Conservation (phyloP, 1,284 basidiomycete species). For the Fistulinella cinereoalba region DNA sequence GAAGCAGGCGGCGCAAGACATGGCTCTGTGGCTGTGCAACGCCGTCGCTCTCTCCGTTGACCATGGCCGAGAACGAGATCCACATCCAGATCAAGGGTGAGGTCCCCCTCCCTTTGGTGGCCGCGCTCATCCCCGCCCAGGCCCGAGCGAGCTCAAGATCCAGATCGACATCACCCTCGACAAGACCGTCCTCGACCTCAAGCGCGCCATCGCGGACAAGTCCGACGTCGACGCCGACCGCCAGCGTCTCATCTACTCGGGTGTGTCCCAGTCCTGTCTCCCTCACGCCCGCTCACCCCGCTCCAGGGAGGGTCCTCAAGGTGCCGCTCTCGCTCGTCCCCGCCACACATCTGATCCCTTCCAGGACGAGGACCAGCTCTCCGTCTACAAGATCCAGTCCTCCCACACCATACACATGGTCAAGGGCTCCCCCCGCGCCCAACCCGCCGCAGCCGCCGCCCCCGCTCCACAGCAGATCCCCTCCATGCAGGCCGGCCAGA, state of each 20-base stretch:
- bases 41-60: constrained; percentile 11
- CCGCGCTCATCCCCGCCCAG: constrained; percentile 35
- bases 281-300: background rate
- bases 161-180: constrained; percentile 75
- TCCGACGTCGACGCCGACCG: constrained; percentile 82
- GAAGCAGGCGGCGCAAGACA: constrained; percentile 41
- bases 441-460: constrained; percentile 23
- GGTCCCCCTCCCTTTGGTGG: background rate
- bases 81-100: constrained; percentile 75
- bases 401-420: constrained; percentile 92
- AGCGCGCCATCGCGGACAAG: constrained; percentile 79
- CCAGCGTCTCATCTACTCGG: constrained; percentile 86
- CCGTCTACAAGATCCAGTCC: constrained; percentile 85
- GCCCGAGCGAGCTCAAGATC: constrained; percentile 87
- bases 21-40: constrained; percentile 18
- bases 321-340: constrained; percentile 32
- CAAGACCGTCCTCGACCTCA: constrained; percentile 83
- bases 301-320: constrained; percentile 68
- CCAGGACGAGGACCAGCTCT: constrained; percentile 80
- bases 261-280: constrained; percentile 39
- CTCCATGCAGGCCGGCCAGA: constrained; percentile 82
- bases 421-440: constrained; percentile 71
- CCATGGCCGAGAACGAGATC: constrained; percentile 62
- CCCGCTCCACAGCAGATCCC: constrained; percentile 53
- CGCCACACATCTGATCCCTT: constrained; percentile 9